Evolutionary conservation across 176 grass and related monocot genomes (phyloP), one percentile per base, ranked within the genome.

Genomic region (Luzula sylvatica): DNA sequence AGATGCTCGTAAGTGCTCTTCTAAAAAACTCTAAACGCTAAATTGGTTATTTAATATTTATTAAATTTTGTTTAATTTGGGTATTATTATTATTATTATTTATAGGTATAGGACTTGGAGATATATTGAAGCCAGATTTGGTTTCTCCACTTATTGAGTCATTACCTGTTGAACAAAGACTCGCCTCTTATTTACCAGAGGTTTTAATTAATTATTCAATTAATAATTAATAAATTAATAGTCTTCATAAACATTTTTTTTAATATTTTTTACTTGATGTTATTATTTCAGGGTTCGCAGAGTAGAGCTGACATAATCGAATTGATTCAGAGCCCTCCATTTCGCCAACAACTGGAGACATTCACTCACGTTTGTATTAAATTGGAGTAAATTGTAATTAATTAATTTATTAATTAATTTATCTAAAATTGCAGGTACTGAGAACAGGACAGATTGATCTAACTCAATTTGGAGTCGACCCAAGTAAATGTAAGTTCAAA

Each of bases 91-190:
- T 72, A n/a, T n/a, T n/a, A n/a, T n/a, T n/a, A n/a, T n/a, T n/a
- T n/a, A 39, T 52, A 95, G 84, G 84, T 53, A 45, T 95, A 48
- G 81, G 90, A 66, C 55, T 95, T 54, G 74, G 77, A 53, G 90
- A 96, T 56, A 86, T 96, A 67, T 74, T 96, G 66, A 96, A 96
- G 40, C 74, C 81, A 60, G 90, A 96, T 46, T 74, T 89, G 46
- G 35, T 96, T 58, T 86, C 78, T 32, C 84, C 90, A 17, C 58
- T 89, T 44, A 60, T 86, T 29, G 90, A 86, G 48, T 76, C 75
- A 29, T 75, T 96, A 78, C 64, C 74, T 57, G 58, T 95, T 42
- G 80, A 85, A 48, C 83, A 95, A 41, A 53, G 43, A 11, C 64
- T 78, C 40, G 50, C 67, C 18, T 71, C 59, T 52, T 78, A 78